phyloP scores from a whole-genome alignment of 1,284 basidiomycete genomes.

The Polyporus tsugae region DNA sequence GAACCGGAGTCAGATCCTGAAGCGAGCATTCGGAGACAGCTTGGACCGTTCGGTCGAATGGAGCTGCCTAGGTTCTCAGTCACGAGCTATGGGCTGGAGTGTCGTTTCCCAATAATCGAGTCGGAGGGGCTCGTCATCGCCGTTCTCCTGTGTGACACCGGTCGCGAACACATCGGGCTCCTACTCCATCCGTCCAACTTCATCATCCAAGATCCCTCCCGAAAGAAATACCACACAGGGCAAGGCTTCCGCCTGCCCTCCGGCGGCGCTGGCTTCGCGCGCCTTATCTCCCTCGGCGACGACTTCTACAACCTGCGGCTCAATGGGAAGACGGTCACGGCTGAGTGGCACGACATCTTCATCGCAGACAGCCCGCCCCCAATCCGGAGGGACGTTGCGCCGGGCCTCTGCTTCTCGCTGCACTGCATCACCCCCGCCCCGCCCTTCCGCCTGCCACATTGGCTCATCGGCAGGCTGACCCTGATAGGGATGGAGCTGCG shows the following conservation, averaged over 20 bases:
- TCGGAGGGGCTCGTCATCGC: background rate
- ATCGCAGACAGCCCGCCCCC: constrained; percentile 6
- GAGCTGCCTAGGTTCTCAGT: constrained; percentile 6
- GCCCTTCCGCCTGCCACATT: constrained; percentile 12
- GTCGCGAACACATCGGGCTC: constrained; percentile 8
- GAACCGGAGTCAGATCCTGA: background rate
- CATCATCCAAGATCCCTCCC: background rate
- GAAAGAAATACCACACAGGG: constrained; percentile 1
- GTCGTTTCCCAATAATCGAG: constrained; percentile 14
- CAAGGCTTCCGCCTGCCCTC: background rate
- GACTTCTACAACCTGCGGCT: constrained; percentile 13
- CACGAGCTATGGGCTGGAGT: constrained; percentile 11
- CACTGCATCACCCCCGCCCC: constrained; percentile 7
- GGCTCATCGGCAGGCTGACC: constrained; percentile 6
- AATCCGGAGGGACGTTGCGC: background rate
- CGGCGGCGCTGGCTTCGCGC: background rate
- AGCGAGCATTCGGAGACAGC: background rate
- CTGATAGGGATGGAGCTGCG: background rate
- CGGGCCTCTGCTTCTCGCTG: background rate
- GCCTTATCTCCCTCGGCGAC: constrained; percentile 11
- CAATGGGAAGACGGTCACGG: constrained; percentile 11
- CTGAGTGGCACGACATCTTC: constrained; percentile 18
- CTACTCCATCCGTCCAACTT: constrained; percentile 8
- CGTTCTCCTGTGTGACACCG: constrained; percentile 9
- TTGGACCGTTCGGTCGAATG: constrained; percentile 11